Conservation (phyloP, 2,329 filamentous ascomycete genomes). For the Rhexocercosporidium sp. region DNA sequence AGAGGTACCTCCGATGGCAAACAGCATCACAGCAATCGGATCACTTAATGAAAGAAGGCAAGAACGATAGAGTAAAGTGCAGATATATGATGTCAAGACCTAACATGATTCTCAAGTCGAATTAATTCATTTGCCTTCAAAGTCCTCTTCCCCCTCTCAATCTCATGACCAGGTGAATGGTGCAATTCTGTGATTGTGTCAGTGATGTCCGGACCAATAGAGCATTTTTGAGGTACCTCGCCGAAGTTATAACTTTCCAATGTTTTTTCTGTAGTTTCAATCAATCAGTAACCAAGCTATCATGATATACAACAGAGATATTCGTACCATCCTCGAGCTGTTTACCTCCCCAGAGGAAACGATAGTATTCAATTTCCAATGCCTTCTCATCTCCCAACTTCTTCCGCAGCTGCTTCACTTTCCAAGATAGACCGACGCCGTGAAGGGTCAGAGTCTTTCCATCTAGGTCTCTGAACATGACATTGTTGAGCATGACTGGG, state of each 20-base stretch:
- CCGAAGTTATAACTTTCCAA: constrained; percentile 13
- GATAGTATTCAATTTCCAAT: constrained; percentile 10
- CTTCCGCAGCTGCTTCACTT: constrained; percentile 7
- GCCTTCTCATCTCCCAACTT: constrained; percentile 15
- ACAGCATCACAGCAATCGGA: too few relatives aligned
- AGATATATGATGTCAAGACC: too few relatives aligned
- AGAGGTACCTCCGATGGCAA: too few relatives aligned
- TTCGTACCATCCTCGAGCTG: constrained; percentile 17
- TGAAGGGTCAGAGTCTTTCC: constrained; percentile 6
- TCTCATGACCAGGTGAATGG: constrained; percentile 15
- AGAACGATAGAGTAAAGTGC: too few relatives aligned
- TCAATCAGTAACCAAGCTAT: background rate
- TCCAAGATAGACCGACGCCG: constrained; percentile 11
- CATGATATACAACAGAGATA: background rate
- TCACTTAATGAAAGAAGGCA: too few relatives aligned
- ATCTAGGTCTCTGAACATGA: constrained; percentile 16
- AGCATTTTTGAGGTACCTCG: background rate
- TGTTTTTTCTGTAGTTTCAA: constrained; percentile 6
- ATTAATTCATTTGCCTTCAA: too few relatives aligned
- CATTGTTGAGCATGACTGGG: constrained; percentile 8
- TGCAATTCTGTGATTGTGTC: background rate
- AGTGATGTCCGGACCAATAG: background rate
- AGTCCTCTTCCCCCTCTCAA: background rate
- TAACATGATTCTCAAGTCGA: too few relatives aligned
- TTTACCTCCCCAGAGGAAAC: constrained; percentile 17